Conservation (phyloP, 2,329 filamentous ascomycete species). For the Lachnellula subtilissima region DNA sequence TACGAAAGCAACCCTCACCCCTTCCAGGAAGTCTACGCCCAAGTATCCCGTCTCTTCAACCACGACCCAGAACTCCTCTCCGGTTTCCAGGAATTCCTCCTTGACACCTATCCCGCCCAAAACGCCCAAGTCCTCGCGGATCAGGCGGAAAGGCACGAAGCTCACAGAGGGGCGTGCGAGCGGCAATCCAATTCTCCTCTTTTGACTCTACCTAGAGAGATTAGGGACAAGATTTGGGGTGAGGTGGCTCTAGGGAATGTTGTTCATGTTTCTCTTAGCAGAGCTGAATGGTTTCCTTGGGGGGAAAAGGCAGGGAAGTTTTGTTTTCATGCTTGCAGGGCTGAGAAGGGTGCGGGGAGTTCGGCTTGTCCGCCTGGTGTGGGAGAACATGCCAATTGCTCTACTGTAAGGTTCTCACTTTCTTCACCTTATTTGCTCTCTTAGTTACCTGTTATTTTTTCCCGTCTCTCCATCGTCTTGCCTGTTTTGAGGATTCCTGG, state of each 20-base stretch:
- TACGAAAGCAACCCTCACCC: neutral
- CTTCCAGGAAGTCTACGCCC: neutral
- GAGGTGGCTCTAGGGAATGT: conserved; percentile 9
- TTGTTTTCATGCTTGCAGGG: conserved; percentile 1
- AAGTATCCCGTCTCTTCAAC: neutral
- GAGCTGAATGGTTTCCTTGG: neutral
- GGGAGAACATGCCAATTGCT: conserved; percentile 16
- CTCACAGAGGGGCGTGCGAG: conserved; percentile 2
- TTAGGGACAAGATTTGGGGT: conserved; percentile 17
- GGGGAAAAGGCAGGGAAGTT: neutral
- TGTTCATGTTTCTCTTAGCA: conserved; percentile 10
- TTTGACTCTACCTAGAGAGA: conserved; percentile 11
- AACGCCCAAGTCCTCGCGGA: neutral
- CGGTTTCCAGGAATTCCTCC: conserved; percentile 10
- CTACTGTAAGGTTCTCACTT: neutral
- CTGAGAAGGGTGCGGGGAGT: conserved; percentile 1
- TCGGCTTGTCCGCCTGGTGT: conserved; percentile 11
- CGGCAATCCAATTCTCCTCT: conserved; percentile 3
- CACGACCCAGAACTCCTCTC: neutral
- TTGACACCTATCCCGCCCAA: neutral
- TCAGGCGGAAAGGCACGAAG: neutral
- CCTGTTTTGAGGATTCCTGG: neutral
- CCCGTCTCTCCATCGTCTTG: neutral
- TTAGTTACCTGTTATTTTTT: neutral
- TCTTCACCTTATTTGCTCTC: neutral